These are phyloP conservation scores for Hirsutella minnesotensis DNA, from an alignment of 2,329 filamentous ascomycete genomes.

Conservation along the genomic window DNA sequence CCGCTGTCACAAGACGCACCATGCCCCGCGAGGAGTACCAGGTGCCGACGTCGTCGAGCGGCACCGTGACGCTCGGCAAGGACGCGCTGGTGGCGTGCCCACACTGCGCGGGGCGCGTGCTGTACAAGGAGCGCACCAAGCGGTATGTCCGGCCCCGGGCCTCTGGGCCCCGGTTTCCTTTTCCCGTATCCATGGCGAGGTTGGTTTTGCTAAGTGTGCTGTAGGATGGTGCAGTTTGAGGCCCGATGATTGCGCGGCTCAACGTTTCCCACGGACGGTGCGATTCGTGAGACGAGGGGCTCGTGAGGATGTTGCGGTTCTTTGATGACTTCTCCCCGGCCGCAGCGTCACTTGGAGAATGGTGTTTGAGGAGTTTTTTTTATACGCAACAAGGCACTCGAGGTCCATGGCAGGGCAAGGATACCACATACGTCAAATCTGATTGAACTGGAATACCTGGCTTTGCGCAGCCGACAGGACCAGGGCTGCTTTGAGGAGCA, in stretches of 20 bases:
- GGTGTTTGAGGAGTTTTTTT: not conserved
- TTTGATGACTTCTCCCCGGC: too few species aligned
- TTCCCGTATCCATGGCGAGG: not conserved
- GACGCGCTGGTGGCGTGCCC: conserved; percentile 38
- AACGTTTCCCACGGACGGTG: too few species aligned
- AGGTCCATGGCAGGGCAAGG: too few species aligned
- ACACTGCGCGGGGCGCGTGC: conserved; percentile 76
- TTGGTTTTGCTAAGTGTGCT: not conserved
- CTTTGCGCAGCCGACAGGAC: too few species aligned
- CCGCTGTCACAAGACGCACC: not conserved
- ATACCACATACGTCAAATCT: too few species aligned
- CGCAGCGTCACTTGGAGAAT: too few species aligned
- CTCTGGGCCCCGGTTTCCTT: not conserved
- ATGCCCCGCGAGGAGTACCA: conserved; percentile 71
- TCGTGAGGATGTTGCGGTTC: too few species aligned
- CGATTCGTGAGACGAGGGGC: too few species aligned
- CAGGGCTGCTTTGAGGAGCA: too few species aligned
- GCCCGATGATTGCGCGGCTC: conserved; percentile 48
- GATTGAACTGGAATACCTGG: too few species aligned
- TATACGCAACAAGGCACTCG: too few species aligned
- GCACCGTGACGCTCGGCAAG: conserved; percentile 26
- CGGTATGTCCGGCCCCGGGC: conserved; percentile 46
- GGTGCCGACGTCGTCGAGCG: conserved; percentile 45
- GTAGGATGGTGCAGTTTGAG: conserved; percentile 96
- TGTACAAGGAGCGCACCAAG: conserved; percentile 98